Percentiles rank a stretch among this genome's conserved stretches.
These are phyloP conservation scores for Vaccinium myrtillus DNA, from an alignment of 148 eudicot genomes.

Conservation along the genomic window DNA sequence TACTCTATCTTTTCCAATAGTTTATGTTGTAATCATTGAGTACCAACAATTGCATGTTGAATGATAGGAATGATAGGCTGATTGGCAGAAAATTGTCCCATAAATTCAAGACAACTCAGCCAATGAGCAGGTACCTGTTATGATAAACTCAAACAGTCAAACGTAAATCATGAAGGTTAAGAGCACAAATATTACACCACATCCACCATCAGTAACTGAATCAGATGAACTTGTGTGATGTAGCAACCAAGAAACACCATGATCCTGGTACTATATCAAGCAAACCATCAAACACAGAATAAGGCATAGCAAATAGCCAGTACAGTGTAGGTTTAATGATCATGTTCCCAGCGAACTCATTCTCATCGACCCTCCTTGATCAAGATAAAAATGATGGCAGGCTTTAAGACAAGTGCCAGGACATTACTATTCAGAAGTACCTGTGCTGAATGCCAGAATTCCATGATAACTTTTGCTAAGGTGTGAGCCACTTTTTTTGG, in stretches of 20 bases:
- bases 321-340: not conserved
- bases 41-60: not conserved
- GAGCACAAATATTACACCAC: not conserved
- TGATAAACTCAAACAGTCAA: not conserved
- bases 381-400: constrained; percentile 21
- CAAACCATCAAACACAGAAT: constrained; percentile 2
- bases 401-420: constrained; percentile 20
- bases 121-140: not conserved
- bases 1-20: not conserved
- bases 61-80: not conserved
- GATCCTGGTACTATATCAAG: not conserved
- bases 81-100: not conserved
- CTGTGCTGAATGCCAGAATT: constrained; percentile 78
- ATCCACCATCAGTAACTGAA: not conserved
- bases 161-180: not conserved
- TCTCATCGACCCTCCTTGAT: constrained; percentile 20
- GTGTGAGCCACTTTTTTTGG: constrained; percentile 59
- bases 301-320: not conserved
- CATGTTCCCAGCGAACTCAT: constrained; percentile 10
- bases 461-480: constrained; percentile 75
- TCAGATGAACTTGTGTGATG: not conserved
- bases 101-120: not conserved
- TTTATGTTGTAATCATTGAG: not conserved
- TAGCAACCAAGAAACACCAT: not conserved
- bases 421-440: constrained; percentile 27